phyloP scores from a whole-genome alignment of 768 basidiomycete genomes.

The Leccinum longicurvipes region DNA sequence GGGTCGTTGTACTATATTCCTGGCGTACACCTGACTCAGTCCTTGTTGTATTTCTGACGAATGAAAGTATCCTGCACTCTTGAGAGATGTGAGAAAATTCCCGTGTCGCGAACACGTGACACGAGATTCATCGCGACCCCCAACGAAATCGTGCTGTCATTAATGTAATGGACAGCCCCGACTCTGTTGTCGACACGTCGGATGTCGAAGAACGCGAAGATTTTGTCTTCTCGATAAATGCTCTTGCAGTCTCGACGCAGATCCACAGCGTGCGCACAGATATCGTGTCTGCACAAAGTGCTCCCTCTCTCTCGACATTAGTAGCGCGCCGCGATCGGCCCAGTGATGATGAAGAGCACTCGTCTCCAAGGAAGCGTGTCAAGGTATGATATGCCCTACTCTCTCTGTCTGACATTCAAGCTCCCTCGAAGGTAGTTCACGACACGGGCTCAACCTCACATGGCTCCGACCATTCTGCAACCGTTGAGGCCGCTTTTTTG shows the following conservation, averaged over 20 bases:
- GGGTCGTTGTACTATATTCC: conserved; percentile 5
- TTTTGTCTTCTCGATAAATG: conserved; percentile 21
- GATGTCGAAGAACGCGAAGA: conserved; percentile 59
- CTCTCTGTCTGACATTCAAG: conserved; percentile 8
- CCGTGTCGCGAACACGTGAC: conserved; percentile 21
- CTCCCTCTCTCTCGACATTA: background rate
- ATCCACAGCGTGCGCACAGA: background rate
- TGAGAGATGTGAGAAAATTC: conserved; percentile 7
- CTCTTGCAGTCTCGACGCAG: background rate
- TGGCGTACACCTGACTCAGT: conserved; percentile 5
- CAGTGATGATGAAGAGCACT: conserved; percentile 11
- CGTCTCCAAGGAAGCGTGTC: conserved; percentile 37
- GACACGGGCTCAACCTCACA: background rate
- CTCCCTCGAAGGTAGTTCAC: conserved; percentile 19
- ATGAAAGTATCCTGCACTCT: background rate
- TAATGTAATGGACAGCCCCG: conserved; percentile 27
- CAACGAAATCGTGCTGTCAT: background rate
- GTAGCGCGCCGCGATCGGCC: background rate
- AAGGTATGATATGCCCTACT: conserved; percentile 25
- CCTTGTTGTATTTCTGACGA: conserved; percentile 19
- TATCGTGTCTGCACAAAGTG: too few relatives aligned
- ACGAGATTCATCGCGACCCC: background rate
- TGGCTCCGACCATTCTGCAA: background rate
- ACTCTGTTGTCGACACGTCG: conserved; percentile 55
- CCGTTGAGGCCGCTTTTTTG: background rate